Evolutionary conservation across 345 rosid species (phyloP), one percentile per base, ranked within the genome.

Genomic region (Crucihimalaya himalaica): DNA sequence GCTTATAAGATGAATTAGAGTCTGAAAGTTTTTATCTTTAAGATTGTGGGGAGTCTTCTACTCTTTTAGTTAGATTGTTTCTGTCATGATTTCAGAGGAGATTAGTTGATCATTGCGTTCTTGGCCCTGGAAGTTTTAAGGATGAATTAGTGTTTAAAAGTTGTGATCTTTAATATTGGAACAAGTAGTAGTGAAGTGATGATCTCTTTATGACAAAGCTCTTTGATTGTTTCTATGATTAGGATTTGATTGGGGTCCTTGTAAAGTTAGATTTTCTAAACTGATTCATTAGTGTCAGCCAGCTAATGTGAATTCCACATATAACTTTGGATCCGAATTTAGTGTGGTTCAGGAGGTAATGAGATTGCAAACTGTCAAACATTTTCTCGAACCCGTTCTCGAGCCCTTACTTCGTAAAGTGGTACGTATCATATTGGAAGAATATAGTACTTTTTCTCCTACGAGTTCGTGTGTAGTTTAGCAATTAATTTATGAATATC

Each of bases 331-430:
- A 15, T 74, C 39, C 21, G 25, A 81, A 46, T 81, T 32, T 78
- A 95, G 99, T 85, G 97, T 87, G 82, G 97, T 95, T 70, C 90
- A 88, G 75, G 97, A 92, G 74, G 96, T 87, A 71, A 87, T 95
- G 85, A 87, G 85, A 82, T 73, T 84, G 81, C 86, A 83, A 53
- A 83, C 93, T 9, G 84, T 89, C 67, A 86, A 89, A 74, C 86
- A 82, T 71, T 76, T 84, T 67, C 85, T 94, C 73, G 98, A 90
- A 83, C 97, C 95, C 6, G 83, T 85, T 86, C 80, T 94, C 43
- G 98, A 91, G 85, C 99, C 99, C 8, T 81, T 95, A 80, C 87
- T 95, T 67, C 97, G 99, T 39, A 86, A 86, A 78, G 99, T 95
- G 97, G 99, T 95, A 83, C 7, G 93, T 77, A 39, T 39, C 66